Evolutionary conservation across 176 grass and related monocot genomes (phyloP).

Genomic region (Phoenix roebelenii): DNA sequence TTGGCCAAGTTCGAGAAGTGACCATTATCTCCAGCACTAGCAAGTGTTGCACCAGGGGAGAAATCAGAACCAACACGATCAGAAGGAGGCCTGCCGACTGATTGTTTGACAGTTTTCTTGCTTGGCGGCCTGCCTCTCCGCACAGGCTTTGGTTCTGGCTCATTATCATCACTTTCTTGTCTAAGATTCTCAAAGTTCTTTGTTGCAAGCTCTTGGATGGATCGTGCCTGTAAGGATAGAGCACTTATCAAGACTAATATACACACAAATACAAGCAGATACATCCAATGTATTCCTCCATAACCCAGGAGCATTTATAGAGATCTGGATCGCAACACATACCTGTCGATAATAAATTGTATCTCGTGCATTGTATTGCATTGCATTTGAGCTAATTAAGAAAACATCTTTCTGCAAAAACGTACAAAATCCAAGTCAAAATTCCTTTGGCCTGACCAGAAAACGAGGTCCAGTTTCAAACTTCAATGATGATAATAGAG

Average conservation of each 20-base stretch:
- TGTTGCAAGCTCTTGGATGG: constrained; percentile 95
- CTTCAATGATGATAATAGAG: too few species aligned
- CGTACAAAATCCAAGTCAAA: constrained; percentile 15
- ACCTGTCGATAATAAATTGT: constrained; percentile 96
- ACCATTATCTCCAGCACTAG: constrained; percentile 44
- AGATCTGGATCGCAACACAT: neutral
- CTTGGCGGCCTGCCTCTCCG: constrained; percentile 70
- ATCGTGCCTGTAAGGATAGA: constrained; percentile 48
- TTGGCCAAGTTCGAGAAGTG: constrained; percentile 13
- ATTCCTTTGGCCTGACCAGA: too few species aligned
- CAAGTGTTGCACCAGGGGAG: constrained; percentile 33
- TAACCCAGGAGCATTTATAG: neutral
- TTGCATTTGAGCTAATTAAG: constrained; percentile 80
- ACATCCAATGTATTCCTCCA: too few species aligned
- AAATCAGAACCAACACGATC: constrained; percentile 41
- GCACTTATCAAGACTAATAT: constrained; percentile 13
- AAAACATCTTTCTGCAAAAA: constrained; percentile 74
- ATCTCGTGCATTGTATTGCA: constrained; percentile 89
- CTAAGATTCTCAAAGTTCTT: constrained; percentile 95
- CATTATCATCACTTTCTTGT: constrained; percentile 84
- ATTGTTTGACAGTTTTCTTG: constrained; percentile 47
- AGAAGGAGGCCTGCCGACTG: constrained; percentile 49
- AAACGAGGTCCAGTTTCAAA: too few species aligned
- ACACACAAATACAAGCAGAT: neutral
- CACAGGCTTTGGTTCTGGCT: constrained; percentile 43